Evolutionary conservation across 345 rosid genomes (phyloP).

Genomic region (Lagerstroemia speciosa): DNA sequence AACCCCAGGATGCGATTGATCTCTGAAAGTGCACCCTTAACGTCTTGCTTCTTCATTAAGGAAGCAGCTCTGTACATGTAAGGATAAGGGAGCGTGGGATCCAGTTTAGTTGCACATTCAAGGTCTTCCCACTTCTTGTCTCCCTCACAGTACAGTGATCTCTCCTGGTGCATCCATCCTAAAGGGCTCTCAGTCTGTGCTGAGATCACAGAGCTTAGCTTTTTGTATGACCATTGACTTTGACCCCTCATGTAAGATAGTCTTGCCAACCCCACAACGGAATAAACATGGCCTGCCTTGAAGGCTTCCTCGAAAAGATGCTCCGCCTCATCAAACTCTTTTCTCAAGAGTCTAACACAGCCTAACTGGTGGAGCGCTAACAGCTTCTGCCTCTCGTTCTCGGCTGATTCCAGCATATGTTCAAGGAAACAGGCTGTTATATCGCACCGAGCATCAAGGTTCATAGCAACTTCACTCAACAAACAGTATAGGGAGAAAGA

Average conservation of each 20-base stretch:
- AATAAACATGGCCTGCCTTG: constrained; percentile 65
- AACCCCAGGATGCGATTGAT: constrained; percentile 83
- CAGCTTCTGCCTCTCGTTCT: constrained; percentile 53
- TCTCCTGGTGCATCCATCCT: constrained; percentile 98
- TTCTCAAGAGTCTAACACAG: constrained; percentile 70
- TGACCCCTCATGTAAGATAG: constrained; percentile 55
- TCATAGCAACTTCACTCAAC: constrained; percentile 81
- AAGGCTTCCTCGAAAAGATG: constrained; percentile 56
- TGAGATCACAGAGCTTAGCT: constrained; percentile 67
- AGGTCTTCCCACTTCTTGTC: constrained; percentile 79
- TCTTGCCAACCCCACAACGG: constrained; percentile 80
- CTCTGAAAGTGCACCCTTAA: constrained; percentile 70
- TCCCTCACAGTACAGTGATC: constrained; percentile 81
- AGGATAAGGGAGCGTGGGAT: constrained; percentile 90
- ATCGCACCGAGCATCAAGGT: constrained; percentile 58
- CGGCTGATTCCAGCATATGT: constrained; percentile 60
- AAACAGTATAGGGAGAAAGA: constrained; percentile 71
- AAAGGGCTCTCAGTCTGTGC: constrained; percentile 46
- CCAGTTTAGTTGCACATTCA: constrained; percentile 70
- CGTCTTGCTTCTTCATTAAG: constrained; percentile 71
- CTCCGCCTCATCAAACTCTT: constrained; percentile 78
- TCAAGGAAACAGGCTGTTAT: constrained; percentile 58
- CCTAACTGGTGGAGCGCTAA: constrained; percentile 91
- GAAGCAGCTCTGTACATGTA: constrained; percentile 88
- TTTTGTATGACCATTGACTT: constrained; percentile 58